Conservation (phyloP, 768 basidiomycete species). For the Lactarius evosmus region DNA sequence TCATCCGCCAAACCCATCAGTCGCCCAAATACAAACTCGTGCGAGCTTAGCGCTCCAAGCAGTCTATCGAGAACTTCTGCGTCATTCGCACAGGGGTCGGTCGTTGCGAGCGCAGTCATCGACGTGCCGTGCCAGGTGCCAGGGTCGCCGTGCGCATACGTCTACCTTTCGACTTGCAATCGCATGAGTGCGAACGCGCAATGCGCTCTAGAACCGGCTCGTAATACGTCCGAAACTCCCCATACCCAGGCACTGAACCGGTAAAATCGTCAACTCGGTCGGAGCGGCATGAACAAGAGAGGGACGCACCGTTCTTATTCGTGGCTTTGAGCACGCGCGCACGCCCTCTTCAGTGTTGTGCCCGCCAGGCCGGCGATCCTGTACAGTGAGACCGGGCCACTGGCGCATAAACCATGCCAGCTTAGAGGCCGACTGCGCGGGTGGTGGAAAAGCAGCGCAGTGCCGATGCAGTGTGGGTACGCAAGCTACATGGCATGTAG, state of each 20-base stretch:
- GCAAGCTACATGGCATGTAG: constrained; percentile 81
- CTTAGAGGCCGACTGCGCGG: constrained; percentile 89
- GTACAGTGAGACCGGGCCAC: constrained; percentile 89
- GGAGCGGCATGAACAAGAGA: not conserved
- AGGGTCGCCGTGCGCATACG: too few relatives aligned
- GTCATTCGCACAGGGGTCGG: not conserved
- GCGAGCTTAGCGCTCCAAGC: too few relatives aligned
- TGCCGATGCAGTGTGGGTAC: constrained; percentile 88
- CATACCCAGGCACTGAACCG: too few relatives aligned
- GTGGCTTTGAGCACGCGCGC: constrained; percentile 78
- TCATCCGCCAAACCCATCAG: not conserved
- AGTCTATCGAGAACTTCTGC: not conserved
- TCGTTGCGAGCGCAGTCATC: not conserved
- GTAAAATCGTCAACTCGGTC: too few relatives aligned
- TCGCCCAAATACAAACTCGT: too few relatives aligned
- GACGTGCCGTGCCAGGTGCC: too few relatives aligned
- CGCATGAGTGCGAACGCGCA: too few relatives aligned
- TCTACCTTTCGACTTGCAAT: too few relatives aligned
- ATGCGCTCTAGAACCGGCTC: too few relatives aligned
- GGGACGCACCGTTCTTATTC: constrained; percentile 48
- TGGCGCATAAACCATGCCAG: constrained; percentile 95
- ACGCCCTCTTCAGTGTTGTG: constrained; percentile 97
- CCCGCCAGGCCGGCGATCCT: constrained; percentile 75
- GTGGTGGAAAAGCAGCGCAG: constrained; percentile 86
- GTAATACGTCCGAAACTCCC: too few relatives aligned